Base-by-base conservation (phyloP, 2,329 filamentous ascomycete species). In the Epichloe gansuensis region DNA sequence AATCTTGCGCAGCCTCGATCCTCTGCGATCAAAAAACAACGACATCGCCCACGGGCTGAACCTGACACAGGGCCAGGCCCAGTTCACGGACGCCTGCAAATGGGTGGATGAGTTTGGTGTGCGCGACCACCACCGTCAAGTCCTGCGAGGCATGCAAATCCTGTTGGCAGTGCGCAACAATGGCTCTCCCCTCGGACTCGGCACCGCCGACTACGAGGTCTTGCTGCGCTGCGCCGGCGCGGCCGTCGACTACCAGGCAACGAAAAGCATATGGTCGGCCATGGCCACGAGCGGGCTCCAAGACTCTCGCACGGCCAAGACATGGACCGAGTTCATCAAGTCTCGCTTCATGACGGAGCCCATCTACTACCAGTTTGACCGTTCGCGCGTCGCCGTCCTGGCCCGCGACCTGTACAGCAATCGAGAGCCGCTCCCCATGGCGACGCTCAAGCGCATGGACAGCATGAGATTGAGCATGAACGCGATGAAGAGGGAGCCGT, bases 1-100 rank as follows among this genome's bases (percentile, higher is more conserved):
- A 56, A 74, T 85, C 9, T 63, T 90, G 34, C 74, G 75, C 36
- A 71, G 74, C 5, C 65, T 89, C 8, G 80, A 86, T 53, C 83
- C 85, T 0, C 59, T 76, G 4, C 60, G 65, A 17, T 34, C 17
- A 11, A 62, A 66, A 21, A 64, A 74, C 12, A 62, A 79, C 21
- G 81, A 84, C 61, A 62, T 71, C 3, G 66, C 68, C 11, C 61
- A 73, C 38, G 68, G 71, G 15, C 54, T 73, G 17, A 56, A 60
- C 15, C 63, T 77, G 49, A 57, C 65, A 3, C 52, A 58, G 13
- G 73, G 64, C 57, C 74, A 69, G 60, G 67, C 64, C 6, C 62
- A 70, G 34, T 64, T 66, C 50, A 70, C 71, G 1, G 63, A 69
- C 31, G 56, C 71, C 40, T 60, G 63, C 5, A 56, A 61, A 3